Base-by-base conservation (phyloP, 1,284 basidiomycete species). In the Melanopsichium pennsylvanicum region DNA sequence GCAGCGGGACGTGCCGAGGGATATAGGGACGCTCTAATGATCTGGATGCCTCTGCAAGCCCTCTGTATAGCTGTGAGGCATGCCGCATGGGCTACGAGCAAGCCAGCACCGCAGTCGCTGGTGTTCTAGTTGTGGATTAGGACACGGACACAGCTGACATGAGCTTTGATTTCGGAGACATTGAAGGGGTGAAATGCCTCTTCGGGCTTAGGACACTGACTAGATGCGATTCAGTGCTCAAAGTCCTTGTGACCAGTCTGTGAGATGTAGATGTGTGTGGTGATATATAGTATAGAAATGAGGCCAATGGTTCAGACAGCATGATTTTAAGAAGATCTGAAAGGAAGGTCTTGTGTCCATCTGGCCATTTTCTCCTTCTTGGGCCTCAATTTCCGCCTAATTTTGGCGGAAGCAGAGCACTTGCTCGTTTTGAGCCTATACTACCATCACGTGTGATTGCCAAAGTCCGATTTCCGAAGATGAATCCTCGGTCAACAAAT, bases 1-100 rank as follows among this genome's bases (percentile, higher is more conserved):
- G 63, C 36, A 67, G 44, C 18, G 63, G 57, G 12, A 67, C 41
- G 48, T 67, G 52, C 26, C 52, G 42, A 40, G 63, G 57, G 6
- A 67, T 37, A 37, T 56, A 60, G 12, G 63, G 57, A 22, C 52
- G 26, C 25, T 67, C 57, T 40, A 67, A 15, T 4, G 63, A 48
- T 10, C 44, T 38, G 11, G 57, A 36, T 12, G 52, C 52, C 37
- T 67, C 57, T 32, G 57, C 51, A 15, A 67, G 57, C 57, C 63
- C 51, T 60, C 43, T 55, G 40, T 43, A 50, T 5, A 67, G 48
- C 34, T 50, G 57, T 23, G 63, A 46, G 31, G 57, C 63, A 60
- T 60, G 35, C 39, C 63, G 63, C 63, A 67, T 57, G 34, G 26
- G 21, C 49, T 37, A 21, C 18, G 33, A 29, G 16, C 26, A 22